phyloP scores from a whole-genome alignment of 441 rosid genomes.

The Eutrema salsugineum region DNA sequence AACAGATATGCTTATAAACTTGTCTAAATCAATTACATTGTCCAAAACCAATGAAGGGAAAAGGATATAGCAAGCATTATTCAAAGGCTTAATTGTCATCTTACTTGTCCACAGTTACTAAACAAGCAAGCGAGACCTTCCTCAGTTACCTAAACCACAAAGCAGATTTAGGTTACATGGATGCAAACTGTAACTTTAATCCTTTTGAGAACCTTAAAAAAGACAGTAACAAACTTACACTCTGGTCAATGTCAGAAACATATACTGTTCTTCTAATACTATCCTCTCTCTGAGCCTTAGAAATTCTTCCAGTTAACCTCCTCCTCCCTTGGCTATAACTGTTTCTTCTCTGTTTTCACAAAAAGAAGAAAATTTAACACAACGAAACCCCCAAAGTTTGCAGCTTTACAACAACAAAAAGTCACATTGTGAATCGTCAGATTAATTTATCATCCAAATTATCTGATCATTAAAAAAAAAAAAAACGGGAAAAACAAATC shows the following conservation, averaged over 20 bases:
- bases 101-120: constrained; percentile 65
- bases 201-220: background rate
- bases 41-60: background rate
- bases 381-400: background rate
- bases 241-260: constrained; percentile 77
- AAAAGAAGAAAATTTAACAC: background rate
- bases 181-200: background rate
- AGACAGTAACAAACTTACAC: constrained; percentile 36
- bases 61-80: background rate
- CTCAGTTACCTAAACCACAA: constrained; percentile 54
- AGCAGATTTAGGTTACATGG: background rate
- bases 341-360: constrained; percentile 46
- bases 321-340: constrained; percentile 47
- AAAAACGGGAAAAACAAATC: no score
- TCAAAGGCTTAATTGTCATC: constrained; percentile 8
- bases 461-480: background rate
- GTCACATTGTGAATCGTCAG: background rate
- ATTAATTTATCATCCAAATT: background rate
- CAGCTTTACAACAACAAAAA: background rate
- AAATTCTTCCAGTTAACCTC: constrained; percentile 51
- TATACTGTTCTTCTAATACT: constrained; percentile 65
- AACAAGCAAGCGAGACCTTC: constrained; percentile 67
- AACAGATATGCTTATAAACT: background rate
- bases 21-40: background rate
- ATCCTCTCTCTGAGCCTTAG: constrained; percentile 63